A percentile compares a stretch with the other conserved stretches of the same genome.
These are phyloP conservation scores for Dictyostelium intermedium DNA, from an alignment of 78 protist genomes.

Conservation along the genomic window DNA sequence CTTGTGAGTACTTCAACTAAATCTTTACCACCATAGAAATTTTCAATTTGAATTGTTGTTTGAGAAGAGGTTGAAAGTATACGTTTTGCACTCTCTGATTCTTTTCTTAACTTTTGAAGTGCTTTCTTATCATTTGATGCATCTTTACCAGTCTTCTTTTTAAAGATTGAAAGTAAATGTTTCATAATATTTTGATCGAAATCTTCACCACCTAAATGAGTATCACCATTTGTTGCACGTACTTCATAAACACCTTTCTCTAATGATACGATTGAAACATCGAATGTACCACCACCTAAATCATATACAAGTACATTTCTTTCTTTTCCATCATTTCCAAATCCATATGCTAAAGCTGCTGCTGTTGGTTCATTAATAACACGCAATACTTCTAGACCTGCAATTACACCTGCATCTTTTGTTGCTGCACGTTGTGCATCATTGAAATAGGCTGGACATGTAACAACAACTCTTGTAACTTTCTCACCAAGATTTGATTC, in stretches of 20 bases:
- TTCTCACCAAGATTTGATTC: constrained; percentile 88
- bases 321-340: constrained; percentile 58
- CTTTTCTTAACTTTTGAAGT: constrained; percentile 83
- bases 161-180: constrained; percentile 84
- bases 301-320: constrained; percentile 85
- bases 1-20: constrained; percentile 95
- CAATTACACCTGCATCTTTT: constrained; percentile 96
- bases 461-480: constrained; percentile 84
- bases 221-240: constrained; percentile 91
- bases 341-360: constrained; percentile 89
- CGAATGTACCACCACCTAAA: constrained; percentile 89
- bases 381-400: constrained; percentile 87
- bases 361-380: constrained; percentile 96
- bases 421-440: constrained; percentile 99
- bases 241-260: constrained; percentile 92
- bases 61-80: constrained; percentile 31
- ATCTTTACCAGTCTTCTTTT: constrained; percentile 85
- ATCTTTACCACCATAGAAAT: constrained; percentile 85
- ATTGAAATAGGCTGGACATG: constrained; percentile 99
- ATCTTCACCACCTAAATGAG: constrained; percentile 94
- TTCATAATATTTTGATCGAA: constrained; percentile 86
- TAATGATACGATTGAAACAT: constrained; percentile 93
- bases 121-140: constrained; percentile 67
- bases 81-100: constrained; percentile 88
- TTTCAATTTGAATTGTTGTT: constrained; percentile 76